phyloP scores from a whole-genome alignment of 1,284 basidiomycete species.

The Puccinia novopanici region DNA sequence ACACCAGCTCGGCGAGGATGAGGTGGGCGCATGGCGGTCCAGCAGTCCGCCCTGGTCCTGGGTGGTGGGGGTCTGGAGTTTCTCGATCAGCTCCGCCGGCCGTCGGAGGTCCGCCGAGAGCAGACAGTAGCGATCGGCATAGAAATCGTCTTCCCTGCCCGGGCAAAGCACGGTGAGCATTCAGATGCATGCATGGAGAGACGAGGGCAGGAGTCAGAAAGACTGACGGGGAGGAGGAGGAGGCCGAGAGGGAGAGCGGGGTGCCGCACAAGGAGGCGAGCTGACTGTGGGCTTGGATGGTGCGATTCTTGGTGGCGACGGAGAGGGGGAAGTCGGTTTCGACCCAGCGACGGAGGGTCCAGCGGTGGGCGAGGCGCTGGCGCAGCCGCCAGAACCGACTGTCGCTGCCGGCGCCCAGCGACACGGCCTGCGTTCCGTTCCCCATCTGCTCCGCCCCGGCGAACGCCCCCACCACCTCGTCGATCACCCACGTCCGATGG shows the following conservation, averaged over 20 bases:
- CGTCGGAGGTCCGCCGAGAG: constrained; percentile 28
- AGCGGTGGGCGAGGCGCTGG: constrained; percentile 54
- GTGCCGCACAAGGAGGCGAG: background rate
- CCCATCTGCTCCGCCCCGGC: constrained; percentile 28
- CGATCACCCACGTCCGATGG: constrained; percentile 77
- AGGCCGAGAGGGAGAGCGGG: background rate
- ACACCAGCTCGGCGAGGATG: constrained; percentile 83
- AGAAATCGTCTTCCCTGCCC: too few relatives aligned
- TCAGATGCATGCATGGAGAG: background rate
- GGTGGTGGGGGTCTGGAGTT: background rate
- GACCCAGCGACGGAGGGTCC: background rate
- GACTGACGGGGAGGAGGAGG: background rate
- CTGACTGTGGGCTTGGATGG: background rate
- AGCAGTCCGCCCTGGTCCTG: background rate
- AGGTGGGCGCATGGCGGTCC: constrained; percentile 58
- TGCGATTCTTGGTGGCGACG: background rate
- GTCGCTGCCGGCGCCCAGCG: constrained; percentile 88
- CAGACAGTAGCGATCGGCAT: background rate
- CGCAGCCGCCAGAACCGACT: constrained; percentile 85
- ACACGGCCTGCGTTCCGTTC: constrained; percentile 72
- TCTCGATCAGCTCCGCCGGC: background rate
- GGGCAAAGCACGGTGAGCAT: too few relatives aligned
- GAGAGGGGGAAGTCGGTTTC: constrained; percentile 36
- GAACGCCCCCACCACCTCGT: constrained; percentile 74
- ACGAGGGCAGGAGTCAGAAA: background rate